Conservation (phyloP, 345 rosid genomes). For the Nephelium lappaceum region DNA sequence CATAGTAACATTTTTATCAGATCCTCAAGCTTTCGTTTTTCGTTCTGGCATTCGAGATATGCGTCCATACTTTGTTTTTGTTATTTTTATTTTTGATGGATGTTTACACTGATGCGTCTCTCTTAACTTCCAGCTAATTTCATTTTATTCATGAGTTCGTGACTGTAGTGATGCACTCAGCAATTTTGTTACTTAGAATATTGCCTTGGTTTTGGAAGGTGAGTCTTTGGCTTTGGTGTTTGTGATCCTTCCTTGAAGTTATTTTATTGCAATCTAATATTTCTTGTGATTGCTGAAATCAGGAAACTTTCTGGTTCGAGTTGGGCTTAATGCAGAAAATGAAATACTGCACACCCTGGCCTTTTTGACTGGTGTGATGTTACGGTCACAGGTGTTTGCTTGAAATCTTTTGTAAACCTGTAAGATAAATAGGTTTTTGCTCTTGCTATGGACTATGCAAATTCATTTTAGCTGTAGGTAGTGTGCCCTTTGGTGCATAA, state of each 20-base stretch:
- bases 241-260: not conserved
- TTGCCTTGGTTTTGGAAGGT: constrained; percentile 99
- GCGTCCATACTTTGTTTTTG: not conserved
- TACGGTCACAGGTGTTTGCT: constrained; percentile 85
- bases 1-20: not conserved
- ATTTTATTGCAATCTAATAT: constrained; percentile 20
- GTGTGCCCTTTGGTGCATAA: not conserved
- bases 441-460: constrained; percentile 1
- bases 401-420: constrained; percentile 16
- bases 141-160: constrained; percentile 91
- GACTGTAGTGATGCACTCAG: constrained; percentile 87
- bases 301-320: constrained; percentile 59
- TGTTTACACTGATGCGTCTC: constrained; percentile 19
- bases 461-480: not conserved
- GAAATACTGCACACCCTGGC: constrained; percentile 90
- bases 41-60: not conserved
- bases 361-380: constrained; percentile 88
- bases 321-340: constrained; percentile 78
- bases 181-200: constrained; percentile 83
- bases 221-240: constrained; percentile 22
- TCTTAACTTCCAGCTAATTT: constrained; percentile 65
- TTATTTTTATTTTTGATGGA: constrained; percentile 1
- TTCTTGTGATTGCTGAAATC: constrained; percentile 57
- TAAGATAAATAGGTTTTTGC: not conserved
- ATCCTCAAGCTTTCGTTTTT: constrained; percentile 9